These are phyloP conservation scores for Alternaria brassicae DNA, from an alignment of 2,329 filamentous ascomycete species.

Conservation along the genomic window DNA sequence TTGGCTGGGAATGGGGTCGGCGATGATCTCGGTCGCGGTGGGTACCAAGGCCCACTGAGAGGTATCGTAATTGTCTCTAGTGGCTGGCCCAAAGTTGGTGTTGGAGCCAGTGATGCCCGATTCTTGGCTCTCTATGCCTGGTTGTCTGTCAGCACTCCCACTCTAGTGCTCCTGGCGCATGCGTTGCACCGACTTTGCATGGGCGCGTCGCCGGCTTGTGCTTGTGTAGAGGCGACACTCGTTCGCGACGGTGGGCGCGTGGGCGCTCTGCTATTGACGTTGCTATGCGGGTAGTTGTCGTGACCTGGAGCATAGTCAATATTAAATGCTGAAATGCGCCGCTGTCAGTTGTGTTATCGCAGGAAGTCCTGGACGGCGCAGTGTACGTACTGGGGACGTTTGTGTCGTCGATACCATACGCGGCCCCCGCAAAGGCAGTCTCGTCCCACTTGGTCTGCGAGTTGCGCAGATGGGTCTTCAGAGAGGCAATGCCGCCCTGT, in stretches of 20 bases:
- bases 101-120: conserved; percentile 59
- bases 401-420: conserved; percentile 37
- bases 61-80: conserved; percentile 61
- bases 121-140: conserved; percentile 58
- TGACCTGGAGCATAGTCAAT: conserved; percentile 44
- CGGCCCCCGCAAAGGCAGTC: conserved; percentile 39
- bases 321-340: conserved; percentile 38
- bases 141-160: conserved; percentile 22
- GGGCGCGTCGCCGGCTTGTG: conserved; percentile 40
- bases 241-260: conserved; percentile 47
- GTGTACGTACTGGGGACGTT: conserved; percentile 39
- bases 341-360: conserved; percentile 25
- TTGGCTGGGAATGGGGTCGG: conserved; percentile 61
- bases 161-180: neutral
- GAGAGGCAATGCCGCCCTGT: conserved; percentile 18
- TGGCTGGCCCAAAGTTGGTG: conserved; percentile 62
- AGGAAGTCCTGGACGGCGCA: neutral
- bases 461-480: conserved; percentile 31
- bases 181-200: conserved; percentile 41
- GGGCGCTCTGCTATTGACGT: conserved; percentile 43
- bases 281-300: conserved; percentile 43
- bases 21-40: conserved; percentile 58
- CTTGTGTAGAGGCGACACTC: conserved; percentile 40
- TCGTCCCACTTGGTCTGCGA: conserved; percentile 42
- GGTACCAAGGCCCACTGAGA: conserved; percentile 64